Evolutionary conservation across 768 basidiomycete species (phyloP), one percentile per base, ranked within the genome.

Genomic region (Kwoniella dejecticola): DNA sequence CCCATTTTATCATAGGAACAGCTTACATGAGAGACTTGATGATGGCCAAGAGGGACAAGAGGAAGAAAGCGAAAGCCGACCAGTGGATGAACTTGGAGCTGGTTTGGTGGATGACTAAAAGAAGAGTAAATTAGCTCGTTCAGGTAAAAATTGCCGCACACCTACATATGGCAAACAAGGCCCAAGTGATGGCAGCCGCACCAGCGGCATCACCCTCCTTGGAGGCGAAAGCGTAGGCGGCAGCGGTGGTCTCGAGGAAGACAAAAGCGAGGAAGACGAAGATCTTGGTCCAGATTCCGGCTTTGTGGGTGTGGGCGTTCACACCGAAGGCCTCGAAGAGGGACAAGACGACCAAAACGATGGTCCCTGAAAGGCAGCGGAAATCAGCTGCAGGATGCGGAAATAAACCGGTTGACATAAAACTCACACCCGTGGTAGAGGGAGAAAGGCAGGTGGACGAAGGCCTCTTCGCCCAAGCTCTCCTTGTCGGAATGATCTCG

Each of bases 231-330:
- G 94, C 90, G 78, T 99, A 99, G 1, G 91, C 89, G n/a, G 87
- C 90, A 4, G 91, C 87, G 12, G 91, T 94, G 12, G 86, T 87
- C 79, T 94, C 91, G 64, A 94, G 87, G 87, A 94, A 94, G 82
- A 95, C 90, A 86, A 95, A 82, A 42, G 85, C 89, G 27, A 97
- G 86, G 86, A 96, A 93, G 60, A 93, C 95, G 69, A 94, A 91
- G 74, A 95, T 87, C 75, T 94, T 93, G 75, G 91, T 94, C 88
- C 90, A 92, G 59, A 92, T 81, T 40, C 92, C 91, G 2, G 90
- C 87, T 30, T 75, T 80, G 58, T 88, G 81, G 60, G 75, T 78
- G 61, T 82, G 74, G 0, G 89, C 86, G 76, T 94, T 83, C 62
- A 87, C 85, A 66, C 95, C 94, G 63, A 71, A 80, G 30, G 81